Percentiles rank a stretch among this genome's conserved stretches.
Evolutionary conservation across 345 rosid species (phyloP).

Genomic region (Sapria himalayana): DNA sequence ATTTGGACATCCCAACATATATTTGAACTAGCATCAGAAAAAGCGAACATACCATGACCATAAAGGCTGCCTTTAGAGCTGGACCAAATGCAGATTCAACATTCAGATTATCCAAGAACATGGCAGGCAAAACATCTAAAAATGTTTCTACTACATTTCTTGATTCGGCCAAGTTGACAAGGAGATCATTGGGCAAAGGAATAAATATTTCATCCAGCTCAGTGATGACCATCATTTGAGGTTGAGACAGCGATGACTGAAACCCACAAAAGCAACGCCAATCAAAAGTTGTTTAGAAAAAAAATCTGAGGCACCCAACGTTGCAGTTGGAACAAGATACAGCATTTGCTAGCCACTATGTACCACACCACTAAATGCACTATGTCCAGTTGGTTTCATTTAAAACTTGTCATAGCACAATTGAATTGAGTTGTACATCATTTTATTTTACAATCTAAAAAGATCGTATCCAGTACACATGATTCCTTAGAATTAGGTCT

Average conservation of each 20-base stretch:
- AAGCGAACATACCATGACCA: conserved; percentile 67
- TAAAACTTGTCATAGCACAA: too few species aligned
- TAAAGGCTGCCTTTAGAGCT: conserved; percentile 79
- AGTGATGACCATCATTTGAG: conserved; percentile 99
- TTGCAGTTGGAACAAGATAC: too few species aligned
- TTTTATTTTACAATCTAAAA: too few species aligned
- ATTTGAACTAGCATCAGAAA: conserved; percentile 5
- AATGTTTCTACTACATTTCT: conserved; percentile 76
- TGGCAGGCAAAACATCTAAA: conserved; percentile 77
- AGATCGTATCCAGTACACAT: too few species aligned
- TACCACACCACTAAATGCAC: too few species aligned
- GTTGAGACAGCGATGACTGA: conserved; percentile 94
- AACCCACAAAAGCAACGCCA: conserved; percentile 16
- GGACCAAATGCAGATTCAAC: conserved; percentile 98
- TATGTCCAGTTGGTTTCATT: too few species aligned
- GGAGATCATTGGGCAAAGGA: conserved; percentile 95
- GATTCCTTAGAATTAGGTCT: too few species aligned
- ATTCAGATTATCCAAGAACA: conserved; percentile 79
- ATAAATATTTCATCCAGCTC: conserved; percentile 86
- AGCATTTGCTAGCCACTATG: too few species aligned
- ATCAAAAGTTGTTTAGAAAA: conserved; percentile 7
- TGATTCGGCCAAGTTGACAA: conserved; percentile 95
- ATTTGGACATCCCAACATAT: too few species aligned
- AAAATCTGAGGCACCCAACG: too few species aligned
- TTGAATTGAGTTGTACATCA: too few species aligned